Evolutionary conservation across 345 rosid species (phyloP), one percentile per base, ranked within the genome.

Genomic region (Lepidium africanum): DNA sequence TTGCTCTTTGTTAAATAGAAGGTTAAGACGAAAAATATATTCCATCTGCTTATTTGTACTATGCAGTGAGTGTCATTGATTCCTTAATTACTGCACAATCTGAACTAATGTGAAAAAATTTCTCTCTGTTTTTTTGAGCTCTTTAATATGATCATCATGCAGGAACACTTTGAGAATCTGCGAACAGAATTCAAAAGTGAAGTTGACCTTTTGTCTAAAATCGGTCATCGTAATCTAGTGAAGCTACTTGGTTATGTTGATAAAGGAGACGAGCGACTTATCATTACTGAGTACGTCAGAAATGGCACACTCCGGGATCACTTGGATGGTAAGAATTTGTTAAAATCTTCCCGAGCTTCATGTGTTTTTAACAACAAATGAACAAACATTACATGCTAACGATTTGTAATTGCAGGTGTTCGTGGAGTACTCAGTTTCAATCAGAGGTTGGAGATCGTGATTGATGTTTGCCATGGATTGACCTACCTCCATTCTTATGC

Each of bases 271-370:
- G 99, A 94, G 66, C 86, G 95, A 65, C 97, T 94, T 72, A 85
- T 94, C 67, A 91, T 94, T 59, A 91, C 97, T 1, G 99, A 94
- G 77, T 91, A 78, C 67, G 88, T 94, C 36, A 80, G 87, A 39
- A 94, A 94, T 73, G 99, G 99, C 27, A 91, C 97, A 72, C 91
- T 94, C 41, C 83, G 99, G 71, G 97, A 89, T 49, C 97, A 88
- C 78, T 82, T 94, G 82, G 97, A 94, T 80, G 96, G 99, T 94
- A 80, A 82, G 87, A 41, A 61, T 54, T 38, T 54, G 45, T 56
- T 46, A 19, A 13, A n/a, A n/a, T 66, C 42, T 17, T 12, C 17
- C 13, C n/a, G 21, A 49, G 43, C 52, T 57, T 70, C 12, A 47
- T 2, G 0, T 2, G 30, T n/a, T 13, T 70, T 30, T 54, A 40